phyloP scores from a whole-genome alignment of 768 basidiomycete genomes.

The Rhizopogon rudus region DNA sequence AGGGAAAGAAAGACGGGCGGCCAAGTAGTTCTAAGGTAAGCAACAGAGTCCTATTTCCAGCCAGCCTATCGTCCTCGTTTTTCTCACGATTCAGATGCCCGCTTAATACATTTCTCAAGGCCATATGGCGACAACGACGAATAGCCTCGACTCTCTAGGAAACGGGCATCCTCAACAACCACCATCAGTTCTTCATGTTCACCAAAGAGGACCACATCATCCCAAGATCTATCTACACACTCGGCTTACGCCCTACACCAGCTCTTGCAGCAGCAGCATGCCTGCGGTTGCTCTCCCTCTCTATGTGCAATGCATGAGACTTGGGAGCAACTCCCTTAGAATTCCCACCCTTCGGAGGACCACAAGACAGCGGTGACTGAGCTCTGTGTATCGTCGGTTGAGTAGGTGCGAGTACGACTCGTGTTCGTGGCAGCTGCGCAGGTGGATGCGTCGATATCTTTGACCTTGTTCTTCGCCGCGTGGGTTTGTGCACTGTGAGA shows the following conservation, averaged over 20 bases:
- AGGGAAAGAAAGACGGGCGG: slow-evolving; percentile 7
- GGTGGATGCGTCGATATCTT: not conserved
- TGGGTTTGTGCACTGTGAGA: not conserved
- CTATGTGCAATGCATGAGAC: slow-evolving; percentile 17
- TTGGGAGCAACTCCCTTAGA: slow-evolving; percentile 26
- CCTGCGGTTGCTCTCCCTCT: slow-evolving; percentile 19
- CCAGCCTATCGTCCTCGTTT: not conserved
- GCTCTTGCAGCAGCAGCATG: slow-evolving; percentile 7
- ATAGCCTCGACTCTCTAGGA: too few relatives aligned
- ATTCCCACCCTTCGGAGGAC: slow-evolving; percentile 24
- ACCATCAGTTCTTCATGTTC: not conserved
- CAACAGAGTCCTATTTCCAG: slow-evolving; percentile 13
- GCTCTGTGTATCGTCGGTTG: slow-evolving; percentile 1
- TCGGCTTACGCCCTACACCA: slow-evolving; percentile 16
- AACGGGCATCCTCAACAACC: too few relatives aligned
- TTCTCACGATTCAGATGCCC: slow-evolving; percentile 3
- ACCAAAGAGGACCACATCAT: not conserved
- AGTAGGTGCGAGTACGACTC: slow-evolving; percentile 1
- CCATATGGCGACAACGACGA: not conserved
- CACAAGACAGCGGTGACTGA: not conserved
- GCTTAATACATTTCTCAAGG: not conserved
- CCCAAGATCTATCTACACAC: slow-evolving; percentile 14
- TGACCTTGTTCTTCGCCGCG: not conserved
- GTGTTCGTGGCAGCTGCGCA: slow-evolving; percentile 1
- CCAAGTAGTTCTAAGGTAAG: slow-evolving; percentile 1